Evolutionary conservation across 306 rosid genomes (phyloP).

Genomic region (Trifolium repens): DNA sequence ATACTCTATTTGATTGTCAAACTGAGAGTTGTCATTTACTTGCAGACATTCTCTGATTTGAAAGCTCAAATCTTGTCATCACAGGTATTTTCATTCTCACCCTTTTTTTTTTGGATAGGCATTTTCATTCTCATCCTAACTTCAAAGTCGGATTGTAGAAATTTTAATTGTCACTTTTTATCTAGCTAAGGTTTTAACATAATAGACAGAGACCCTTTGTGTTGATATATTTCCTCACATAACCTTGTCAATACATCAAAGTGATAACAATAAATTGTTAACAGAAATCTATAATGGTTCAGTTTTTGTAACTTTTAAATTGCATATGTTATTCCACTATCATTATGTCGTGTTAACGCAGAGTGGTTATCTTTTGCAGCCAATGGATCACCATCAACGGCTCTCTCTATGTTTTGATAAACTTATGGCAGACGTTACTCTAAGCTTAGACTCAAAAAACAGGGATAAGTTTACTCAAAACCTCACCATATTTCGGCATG

Average conservation of each 20-base stretch:
- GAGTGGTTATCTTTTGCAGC: slow-evolving; percentile 46
- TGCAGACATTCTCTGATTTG: slow-evolving; percentile 59
- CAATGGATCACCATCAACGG: slow-evolving; percentile 57
- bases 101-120: neutral
- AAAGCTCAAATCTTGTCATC: slow-evolving; percentile 57
- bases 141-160: slow-evolving; percentile 17
- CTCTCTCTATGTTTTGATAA: slow-evolving; percentile 59
- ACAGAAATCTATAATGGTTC: slow-evolving; percentile 6
- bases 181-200: slow-evolving; percentile 14
- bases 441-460: slow-evolving; percentile 55
- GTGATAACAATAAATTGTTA: slow-evolving; percentile 7
- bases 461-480: slow-evolving; percentile 65
- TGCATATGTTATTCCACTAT: neutral
- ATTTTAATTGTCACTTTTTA: slow-evolving; percentile 10
- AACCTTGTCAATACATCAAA: slow-evolving; percentile 26
- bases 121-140: slow-evolving; percentile 2
- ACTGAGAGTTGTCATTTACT: slow-evolving; percentile 36
- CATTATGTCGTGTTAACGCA: slow-evolving; percentile 4
- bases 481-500: slow-evolving; percentile 53
- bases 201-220: neutral
- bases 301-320: neutral
- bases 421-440: slow-evolving; percentile 56
- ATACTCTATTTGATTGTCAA: slow-evolving; percentile 6
- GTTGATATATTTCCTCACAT: neutral
- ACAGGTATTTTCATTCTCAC: slow-evolving; percentile 48